Evolutionary conservation across 345 rosid genomes (phyloP), one percentile per base, ranked within the genome.

Genomic region (Excoecaria cochinchinensis): DNA sequence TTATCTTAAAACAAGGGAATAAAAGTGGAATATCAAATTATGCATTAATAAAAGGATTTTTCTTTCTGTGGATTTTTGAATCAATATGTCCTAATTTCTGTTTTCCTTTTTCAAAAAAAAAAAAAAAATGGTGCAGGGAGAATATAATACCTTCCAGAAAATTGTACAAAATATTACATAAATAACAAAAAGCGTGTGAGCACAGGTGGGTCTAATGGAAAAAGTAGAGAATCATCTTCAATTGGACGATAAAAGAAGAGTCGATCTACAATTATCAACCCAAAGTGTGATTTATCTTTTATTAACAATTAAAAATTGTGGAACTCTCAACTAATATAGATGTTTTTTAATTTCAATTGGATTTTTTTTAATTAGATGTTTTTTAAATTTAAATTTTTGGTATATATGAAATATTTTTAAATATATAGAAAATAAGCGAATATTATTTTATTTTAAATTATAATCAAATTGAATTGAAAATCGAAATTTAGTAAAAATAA

Each of bases 171-270:
- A 3, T 7, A 65, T 13, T 14, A 11, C 6, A 61, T 10, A 36
- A 24, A 24, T 25, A n/a, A 5, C 4, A 9, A 64, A 42, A 65
- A 65, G 22, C 3, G 7, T 9, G 38, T 10, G 31, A 21, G 55
- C 25, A 67, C 17, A 70, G 47, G 44, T 25, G 57, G 42, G 21
- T 12, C 51, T 56, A 9, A 0, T 22, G 50, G 50, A 15, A 17
- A 21, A 19, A 42, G 16, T 8, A 21, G 22, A 4, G 80, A 85
- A 80, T 75, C 82, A 78, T 75, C 72, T 17, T 56, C 44, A 19
- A 8, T 31, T 8, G 46, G 75, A 69, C 82, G 82, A 42, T 17
- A 40, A 8, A 66, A 51, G 74, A 56, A 53, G 21, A 66, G 68
- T 74, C n/a, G n/a, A n/a, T n/a, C 78, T 59, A 71, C 25, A 19